phyloP scores from a whole-genome alignment of 2,329 filamentous ascomycete species.

The Neophaeococcomyces mojaviensis region DNA sequence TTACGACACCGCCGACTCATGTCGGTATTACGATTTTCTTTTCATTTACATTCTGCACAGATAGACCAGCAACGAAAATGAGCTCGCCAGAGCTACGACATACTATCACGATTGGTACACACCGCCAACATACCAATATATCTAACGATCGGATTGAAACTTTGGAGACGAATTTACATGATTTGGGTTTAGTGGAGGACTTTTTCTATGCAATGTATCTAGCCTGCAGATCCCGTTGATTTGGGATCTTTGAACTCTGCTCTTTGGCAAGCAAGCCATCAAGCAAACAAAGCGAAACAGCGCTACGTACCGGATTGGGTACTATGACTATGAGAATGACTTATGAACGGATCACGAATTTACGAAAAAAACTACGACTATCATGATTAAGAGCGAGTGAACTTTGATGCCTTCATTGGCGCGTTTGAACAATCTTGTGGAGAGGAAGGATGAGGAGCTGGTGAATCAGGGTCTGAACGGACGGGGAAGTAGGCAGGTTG shows the following conservation, averaged over 20 bases:
- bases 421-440: neutral
- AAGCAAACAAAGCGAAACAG: conserved; percentile 1
- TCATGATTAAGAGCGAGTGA: neutral
- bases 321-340: too few relatives aligned
- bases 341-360: conserved; percentile 3
- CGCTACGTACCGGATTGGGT: neutral
- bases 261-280: too few relatives aligned
- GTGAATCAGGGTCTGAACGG: too few relatives aligned
- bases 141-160: neutral
- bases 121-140: neutral
- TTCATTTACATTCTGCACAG: neutral
- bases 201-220: conserved; percentile 6
- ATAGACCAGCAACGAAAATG: conserved; percentile 2
- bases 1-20: neutral
- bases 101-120: conserved; percentile 7
- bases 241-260: neutral
- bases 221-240: neutral
- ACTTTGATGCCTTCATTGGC: neutral
- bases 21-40: neutral
- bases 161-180: neutral
- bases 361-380: neutral
- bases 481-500: too few relatives aligned
- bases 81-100: conserved; percentile 5
- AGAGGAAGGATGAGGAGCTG: too few relatives aligned
- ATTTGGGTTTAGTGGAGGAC: neutral